Percentiles rank a stretch among this genome's conserved stretches.
Conservation (phyloP, 345 rosid species). For the Hibiscus trionum region DNA sequence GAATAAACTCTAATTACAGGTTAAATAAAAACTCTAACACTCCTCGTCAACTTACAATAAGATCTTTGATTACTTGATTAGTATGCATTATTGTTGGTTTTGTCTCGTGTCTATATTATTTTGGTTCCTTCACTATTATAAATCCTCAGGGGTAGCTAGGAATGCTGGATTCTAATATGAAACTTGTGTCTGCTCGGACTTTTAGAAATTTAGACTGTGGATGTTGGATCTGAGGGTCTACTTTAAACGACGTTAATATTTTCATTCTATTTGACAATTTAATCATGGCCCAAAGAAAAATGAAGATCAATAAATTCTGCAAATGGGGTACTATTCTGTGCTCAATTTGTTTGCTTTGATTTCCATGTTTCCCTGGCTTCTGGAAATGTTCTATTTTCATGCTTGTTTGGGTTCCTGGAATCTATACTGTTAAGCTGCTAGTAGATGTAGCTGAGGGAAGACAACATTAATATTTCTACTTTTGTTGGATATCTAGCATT, state of each 20-base stretch:
- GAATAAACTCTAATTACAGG: no score
- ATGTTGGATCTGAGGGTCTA: neutral
- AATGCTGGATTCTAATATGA: neutral
- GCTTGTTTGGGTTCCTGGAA: neutral
- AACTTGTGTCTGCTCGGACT: neutral
- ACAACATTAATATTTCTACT: neutral
- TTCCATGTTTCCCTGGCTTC: neutral
- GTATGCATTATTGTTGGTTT: neutral
- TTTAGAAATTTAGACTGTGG: neutral
- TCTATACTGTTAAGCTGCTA: neutral
- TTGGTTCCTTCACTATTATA: neutral
- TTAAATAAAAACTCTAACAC: no score
- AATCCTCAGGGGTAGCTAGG: neutral
- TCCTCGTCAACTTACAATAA: no score
- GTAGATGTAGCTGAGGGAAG: neutral
- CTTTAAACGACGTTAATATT: neutral
- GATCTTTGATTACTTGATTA: neutral
- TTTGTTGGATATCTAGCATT: neutral
- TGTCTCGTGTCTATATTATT: neutral
- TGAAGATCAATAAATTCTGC: neutral
- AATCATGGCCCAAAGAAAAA: neutral
- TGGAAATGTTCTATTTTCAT: neutral
- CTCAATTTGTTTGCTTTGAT: neutral
- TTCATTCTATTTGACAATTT: neutral
- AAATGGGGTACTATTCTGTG: neutral